A percentile compares a stretch with the other conserved stretches of the same genome.
phyloP scores from a whole-genome alignment of 306 rosid species.

The Chamaecrista fasciculata region DNA sequence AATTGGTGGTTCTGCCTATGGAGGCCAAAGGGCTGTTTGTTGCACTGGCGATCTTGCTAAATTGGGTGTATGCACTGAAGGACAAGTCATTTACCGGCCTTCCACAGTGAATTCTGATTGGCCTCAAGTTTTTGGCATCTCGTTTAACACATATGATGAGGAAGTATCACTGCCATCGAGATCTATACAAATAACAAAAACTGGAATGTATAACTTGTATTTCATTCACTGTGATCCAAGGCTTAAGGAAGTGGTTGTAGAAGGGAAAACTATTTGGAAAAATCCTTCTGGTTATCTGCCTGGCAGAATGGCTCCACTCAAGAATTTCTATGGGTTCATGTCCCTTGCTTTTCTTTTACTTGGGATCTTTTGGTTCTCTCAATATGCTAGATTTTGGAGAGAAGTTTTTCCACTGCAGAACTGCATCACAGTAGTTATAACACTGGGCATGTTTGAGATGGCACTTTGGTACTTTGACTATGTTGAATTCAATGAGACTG shows the following conservation, averaged over 20 bases:
- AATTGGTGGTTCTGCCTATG: slow-evolving; percentile 95
- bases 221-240: slow-evolving; percentile 87
- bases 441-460: slow-evolving; percentile 96
- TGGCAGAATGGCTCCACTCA: slow-evolving; percentile 97
- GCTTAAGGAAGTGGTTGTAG: slow-evolving; percentile 68
- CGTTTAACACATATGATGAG: slow-evolving; percentile 56
- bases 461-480: slow-evolving; percentile 92
- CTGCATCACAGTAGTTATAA: slow-evolving; percentile 85
- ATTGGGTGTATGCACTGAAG: slow-evolving; percentile 80
- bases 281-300: slow-evolving; percentile 89
- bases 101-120: slow-evolving; percentile 64
- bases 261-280: slow-evolving; percentile 94
- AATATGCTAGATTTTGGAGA: slow-evolving; percentile 85
- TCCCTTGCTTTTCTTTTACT: slow-evolving; percentile 83
- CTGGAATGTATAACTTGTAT: slow-evolving; percentile 97
- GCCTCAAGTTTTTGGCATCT: slow-evolving; percentile 75
- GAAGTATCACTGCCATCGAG: slow-evolving; percentile 50
- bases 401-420: slow-evolving; percentile 90
- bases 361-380: slow-evolving; percentile 91
- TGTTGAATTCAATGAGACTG: slow-evolving; percentile 86
- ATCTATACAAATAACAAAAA: slow-evolving; percentile 62
- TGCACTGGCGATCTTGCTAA: slow-evolving; percentile 93
- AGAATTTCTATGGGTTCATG: slow-evolving; percentile 84
- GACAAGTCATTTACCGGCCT: slow-evolving; percentile 74
- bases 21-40: slow-evolving; percentile 98